These are phyloP conservation scores for Triangularia verruculosa DNA, from an alignment of 2,329 filamentous ascomycete genomes.

Conservation along the genomic window DNA sequence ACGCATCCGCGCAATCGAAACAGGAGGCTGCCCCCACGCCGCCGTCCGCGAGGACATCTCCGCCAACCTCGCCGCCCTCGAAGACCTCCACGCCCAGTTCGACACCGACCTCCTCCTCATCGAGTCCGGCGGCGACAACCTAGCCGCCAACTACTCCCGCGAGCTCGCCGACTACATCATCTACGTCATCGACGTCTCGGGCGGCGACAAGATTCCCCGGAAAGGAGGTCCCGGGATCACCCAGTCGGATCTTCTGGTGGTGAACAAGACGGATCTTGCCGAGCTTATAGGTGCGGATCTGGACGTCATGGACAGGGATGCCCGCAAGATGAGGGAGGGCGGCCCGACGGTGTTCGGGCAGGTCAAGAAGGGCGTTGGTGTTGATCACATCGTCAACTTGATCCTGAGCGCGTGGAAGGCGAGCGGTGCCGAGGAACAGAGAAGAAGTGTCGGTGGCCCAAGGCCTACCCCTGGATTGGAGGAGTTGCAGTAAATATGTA, in stretches of 20 bases:
- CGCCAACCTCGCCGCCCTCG: constrained; percentile 87
- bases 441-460: constrained; percentile 54
- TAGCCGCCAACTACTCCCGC: constrained; percentile 92
- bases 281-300: constrained; percentile 88
- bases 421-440: constrained; percentile 70
- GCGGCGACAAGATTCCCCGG: constrained; percentile 92
- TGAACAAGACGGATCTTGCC: constrained; percentile 97
- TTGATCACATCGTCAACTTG: constrained; percentile 83
- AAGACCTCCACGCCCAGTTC: constrained; percentile 81
- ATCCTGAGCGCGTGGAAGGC: constrained; percentile 91
- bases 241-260: constrained; percentile 86
- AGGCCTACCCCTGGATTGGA: constrained; percentile 56
- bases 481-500: constrained; percentile 31
- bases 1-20: constrained; percentile 94
- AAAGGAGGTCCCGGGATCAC: constrained; percentile 98
- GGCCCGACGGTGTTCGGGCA: constrained; percentile 95
- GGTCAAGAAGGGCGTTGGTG: constrained; percentile 86
- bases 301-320: constrained; percentile 90
- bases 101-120: constrained; percentile 82
- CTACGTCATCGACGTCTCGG: constrained; percentile 96
- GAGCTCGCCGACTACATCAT: constrained; percentile 97
- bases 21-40: constrained; percentile 93
- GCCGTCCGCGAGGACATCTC: constrained; percentile 96
- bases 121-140: constrained; percentile 92
- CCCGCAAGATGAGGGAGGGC: constrained; percentile 90